Conservation (phyloP, 345 rosid species). For the Mangifera indica region DNA sequence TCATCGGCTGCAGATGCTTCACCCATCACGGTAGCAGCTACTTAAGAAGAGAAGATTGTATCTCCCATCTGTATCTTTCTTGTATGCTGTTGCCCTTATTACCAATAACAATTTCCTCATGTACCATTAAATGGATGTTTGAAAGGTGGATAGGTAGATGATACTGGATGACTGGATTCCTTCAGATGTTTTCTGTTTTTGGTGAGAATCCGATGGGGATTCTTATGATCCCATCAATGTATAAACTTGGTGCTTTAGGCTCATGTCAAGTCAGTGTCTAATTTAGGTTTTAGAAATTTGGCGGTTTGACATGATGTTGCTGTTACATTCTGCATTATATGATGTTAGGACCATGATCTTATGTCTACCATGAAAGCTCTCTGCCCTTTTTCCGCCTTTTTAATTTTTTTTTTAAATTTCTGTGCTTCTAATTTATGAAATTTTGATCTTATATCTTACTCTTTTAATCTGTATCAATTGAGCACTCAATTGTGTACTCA, state of each 20-base stretch:
- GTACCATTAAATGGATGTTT: conserved; percentile 17
- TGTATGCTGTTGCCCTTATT: conserved; percentile 35
- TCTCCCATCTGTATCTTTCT: conserved; percentile 23
- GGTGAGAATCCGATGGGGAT: conserved; percentile 34
- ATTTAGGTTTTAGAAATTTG: not conserved
- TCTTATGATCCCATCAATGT: conserved; percentile 45
- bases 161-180: conserved; percentile 38
- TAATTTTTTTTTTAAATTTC: too few species aligned
- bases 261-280: conserved; percentile 13
- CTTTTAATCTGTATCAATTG: too few species aligned
- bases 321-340: conserved; percentile 7
- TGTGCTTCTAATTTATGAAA: not conserved
- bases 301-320: conserved; percentile 8
- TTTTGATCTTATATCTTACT: too few species aligned
- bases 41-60: conserved; percentile 43
- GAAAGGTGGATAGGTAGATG: conserved; percentile 35
- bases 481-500: too few species aligned
- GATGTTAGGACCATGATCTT: conserved; percentile 21
- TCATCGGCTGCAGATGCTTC: conserved; percentile 27
- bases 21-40: conserved; percentile 23
- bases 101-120: not conserved
- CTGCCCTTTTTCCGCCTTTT: not conserved
- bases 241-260: conserved; percentile 38
- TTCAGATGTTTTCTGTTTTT: conserved; percentile 26
- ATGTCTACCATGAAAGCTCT: not conserved